These are phyloP conservation scores for Tetracladium setigerum DNA, from an alignment of 495 filamentous ascomycete genomes.

Conservation along the genomic window DNA sequence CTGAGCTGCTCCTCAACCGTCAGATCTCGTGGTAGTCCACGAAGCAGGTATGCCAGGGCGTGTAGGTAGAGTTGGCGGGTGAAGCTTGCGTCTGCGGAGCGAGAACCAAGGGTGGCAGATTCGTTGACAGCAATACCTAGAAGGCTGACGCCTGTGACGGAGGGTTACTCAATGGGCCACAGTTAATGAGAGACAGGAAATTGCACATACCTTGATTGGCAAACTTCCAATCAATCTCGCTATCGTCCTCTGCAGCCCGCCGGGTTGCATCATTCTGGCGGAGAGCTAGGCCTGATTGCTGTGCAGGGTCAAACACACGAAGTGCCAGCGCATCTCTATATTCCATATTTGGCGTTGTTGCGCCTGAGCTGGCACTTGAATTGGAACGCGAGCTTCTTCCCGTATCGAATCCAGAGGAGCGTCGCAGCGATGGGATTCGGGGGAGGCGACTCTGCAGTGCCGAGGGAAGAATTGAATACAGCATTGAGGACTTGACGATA, in stretches of 20 bases:
- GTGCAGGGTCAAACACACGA: neutral
- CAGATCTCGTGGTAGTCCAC: constrained; percentile 54
- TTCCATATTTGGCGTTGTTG: constrained; percentile 7
- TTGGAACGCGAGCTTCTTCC: neutral
- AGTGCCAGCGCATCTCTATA: constrained; percentile 14
- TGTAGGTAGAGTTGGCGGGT: constrained; percentile 62
- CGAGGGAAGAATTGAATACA: constrained; percentile 18
- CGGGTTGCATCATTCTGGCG: neutral
- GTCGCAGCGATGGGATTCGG: constrained; percentile 16
- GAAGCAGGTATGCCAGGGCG: constrained; percentile 56
- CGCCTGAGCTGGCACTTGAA: constrained; percentile 3
- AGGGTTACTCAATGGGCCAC: neutral
- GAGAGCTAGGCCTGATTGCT: constrained; percentile 2
- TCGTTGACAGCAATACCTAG: constrained; percentile 29
- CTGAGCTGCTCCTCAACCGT: constrained; percentile 36
- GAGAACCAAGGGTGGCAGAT: constrained; percentile 14
- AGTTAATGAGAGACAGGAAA: neutral
- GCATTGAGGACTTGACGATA: constrained; percentile 11
- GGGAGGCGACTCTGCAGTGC: constrained; percentile 17
- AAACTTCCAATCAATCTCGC: constrained; percentile 38
- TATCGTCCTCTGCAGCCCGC: constrained; percentile 14
- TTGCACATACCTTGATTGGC: constrained; percentile 31
- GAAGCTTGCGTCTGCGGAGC: constrained; percentile 25
- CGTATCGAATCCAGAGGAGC: constrained; percentile 12
- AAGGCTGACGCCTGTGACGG: constrained; percentile 28